phyloP scores from a whole-genome alignment of 768 basidiomycete genomes.

The Cyathus striatus region DNA sequence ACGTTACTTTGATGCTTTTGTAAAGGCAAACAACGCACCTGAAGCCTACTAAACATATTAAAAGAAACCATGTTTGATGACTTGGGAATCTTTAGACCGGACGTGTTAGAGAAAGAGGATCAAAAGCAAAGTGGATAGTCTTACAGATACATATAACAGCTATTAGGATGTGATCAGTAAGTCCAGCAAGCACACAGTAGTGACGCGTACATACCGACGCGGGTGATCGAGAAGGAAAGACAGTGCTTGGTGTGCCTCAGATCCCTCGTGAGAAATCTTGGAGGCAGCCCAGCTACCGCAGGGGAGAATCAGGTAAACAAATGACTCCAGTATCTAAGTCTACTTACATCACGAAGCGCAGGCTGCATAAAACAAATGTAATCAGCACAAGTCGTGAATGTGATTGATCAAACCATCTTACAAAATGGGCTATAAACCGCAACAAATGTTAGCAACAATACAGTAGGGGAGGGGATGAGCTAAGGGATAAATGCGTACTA shows the following conservation, averaged over 20 bases:
- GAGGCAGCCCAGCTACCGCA: conserved; percentile 53
- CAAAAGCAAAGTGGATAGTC: conserved; percentile 5
- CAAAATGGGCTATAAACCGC: conserved; percentile 64
- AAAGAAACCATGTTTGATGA: conserved; percentile 73
- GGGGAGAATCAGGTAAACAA: not conserved
- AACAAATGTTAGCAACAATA: no score
- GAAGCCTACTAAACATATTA: conserved; percentile 47
- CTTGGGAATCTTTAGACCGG: conserved; percentile 48
- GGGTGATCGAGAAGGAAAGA: conserved; percentile 79
- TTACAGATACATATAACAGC: conserved; percentile 62
- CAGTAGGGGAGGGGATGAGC: no score
- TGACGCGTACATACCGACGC: conserved; percentile 44
- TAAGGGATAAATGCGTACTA: conserved; percentile 53
- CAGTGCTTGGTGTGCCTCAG: conserved; percentile 47
- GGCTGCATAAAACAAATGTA: conserved; percentile 21
- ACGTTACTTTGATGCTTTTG: not conserved
- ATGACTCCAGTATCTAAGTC: not conserved
- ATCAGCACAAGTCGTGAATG: not conserved
- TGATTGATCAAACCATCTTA: conserved; percentile 22
- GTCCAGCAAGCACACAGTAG: no score
- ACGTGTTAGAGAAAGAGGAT: not conserved
- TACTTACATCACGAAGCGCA: conserved; percentile 58
- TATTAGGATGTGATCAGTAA: no score
- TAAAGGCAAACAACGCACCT: conserved; percentile 33
- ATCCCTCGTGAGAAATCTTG: conserved; percentile 38